Evolutionary conservation across 1,284 basidiomycete genomes (phyloP).

Genomic region (Trichosporon sp.): DNA sequence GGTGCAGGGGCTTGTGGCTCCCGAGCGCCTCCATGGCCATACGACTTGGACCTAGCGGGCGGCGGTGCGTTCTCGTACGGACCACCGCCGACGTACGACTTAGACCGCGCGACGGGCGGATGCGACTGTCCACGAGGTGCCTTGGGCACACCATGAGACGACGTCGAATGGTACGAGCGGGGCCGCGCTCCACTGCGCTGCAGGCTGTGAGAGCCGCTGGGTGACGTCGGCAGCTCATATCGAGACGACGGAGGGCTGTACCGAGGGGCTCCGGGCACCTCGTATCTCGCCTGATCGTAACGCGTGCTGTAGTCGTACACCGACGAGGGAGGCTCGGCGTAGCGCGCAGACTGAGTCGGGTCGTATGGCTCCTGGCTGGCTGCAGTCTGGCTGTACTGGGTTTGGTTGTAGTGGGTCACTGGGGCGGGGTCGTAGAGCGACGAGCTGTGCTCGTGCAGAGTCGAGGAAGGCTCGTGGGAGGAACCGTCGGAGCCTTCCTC

Average conservation of each 20-base stretch:
- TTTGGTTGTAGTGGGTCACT: background rate
- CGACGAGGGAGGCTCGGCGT: background rate
- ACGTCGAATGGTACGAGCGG: background rate
- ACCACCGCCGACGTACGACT: background rate
- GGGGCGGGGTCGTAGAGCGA: background rate
- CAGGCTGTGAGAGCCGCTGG: background rate
- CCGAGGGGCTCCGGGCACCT: background rate
- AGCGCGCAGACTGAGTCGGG: background rate
- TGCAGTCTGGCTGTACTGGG: background rate
- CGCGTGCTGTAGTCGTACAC: background rate
- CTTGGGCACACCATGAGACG: background rate
- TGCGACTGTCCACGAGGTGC: background rate
- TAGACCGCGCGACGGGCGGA: background rate
- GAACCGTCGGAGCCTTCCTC: background rate
- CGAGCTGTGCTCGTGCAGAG: background rate
- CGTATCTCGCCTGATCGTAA: background rate
- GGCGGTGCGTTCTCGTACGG: background rate
- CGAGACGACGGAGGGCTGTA: background rate
- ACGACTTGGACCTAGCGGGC: background rate
- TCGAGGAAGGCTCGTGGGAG: background rate
- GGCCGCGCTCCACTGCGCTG: background rate
- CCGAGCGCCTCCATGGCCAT: background rate
- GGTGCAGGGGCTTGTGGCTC: background rate
- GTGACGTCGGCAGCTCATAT: background rate
- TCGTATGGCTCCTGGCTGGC: background rate